Base-by-base conservation (phyloP, 2,329 filamentous ascomycete genomes). In the Fusarium hostae region DNA sequence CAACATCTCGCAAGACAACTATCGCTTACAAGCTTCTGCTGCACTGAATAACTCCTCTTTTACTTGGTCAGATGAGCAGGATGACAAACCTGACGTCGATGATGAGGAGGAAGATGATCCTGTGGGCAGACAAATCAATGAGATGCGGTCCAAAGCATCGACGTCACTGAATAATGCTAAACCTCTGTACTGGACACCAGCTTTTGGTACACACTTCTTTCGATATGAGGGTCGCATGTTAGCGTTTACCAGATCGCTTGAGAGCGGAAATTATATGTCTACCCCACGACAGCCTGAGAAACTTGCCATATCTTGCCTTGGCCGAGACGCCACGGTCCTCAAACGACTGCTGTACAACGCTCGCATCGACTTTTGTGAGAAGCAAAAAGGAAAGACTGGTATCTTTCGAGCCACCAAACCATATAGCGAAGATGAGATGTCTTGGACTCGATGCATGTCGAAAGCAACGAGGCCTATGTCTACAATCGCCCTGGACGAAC, bases 401-500 rank as follows among this genome's bases (percentile, higher is more conserved):
- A 66, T 68, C 12, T 68, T 61, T 10, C 62, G 62, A 3, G 65
- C 65, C 0, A 37, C 55, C 6, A 58, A 35, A 13, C 34, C 22
- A 9, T 47, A 58, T 6, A 47, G 32, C 7, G 55, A 58, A 5
- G 55, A 58, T 50, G 55, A 58, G 7, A 37, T 58, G 55, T 50
- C 41, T 4, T 12, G 55, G 55, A 50, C 30, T 44, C 43, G 64
- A n/a, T 66, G 57, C 16, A 68, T 66, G 62, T 61, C 65, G 1
- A 68, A 68, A 20, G 47, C 65, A 2, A 66, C 65, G 2, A 41
- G 68, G 8, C 68, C 68, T 0, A 62, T 71, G 54, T 55, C 60
- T 0, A 70, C 68, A 3, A 63, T 71, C 34, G 58, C 56, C 6
- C 13, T 71, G 1, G 62, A 60, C 3, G 58, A 70, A 59, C 15